phyloP scores from a whole-genome alignment of 2,329 filamentous ascomycete genomes.

The Arthrobotrys conoides region DNA sequence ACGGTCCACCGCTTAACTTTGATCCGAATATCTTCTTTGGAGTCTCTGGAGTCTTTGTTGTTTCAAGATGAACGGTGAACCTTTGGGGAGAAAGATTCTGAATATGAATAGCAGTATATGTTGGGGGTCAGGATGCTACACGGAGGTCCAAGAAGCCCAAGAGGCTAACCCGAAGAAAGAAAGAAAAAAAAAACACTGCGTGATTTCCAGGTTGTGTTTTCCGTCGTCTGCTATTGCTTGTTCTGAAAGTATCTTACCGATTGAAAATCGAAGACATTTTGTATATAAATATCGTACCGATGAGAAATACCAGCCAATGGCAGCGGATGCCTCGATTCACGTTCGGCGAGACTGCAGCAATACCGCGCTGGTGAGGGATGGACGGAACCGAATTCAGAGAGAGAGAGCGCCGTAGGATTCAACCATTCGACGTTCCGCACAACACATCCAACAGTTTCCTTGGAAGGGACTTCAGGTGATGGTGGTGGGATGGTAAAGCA shows the following conservation, averaged over 20 bases:
- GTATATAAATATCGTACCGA: constrained; percentile 22
- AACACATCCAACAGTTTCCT: constrained; percentile 33
- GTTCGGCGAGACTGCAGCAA: constrained; percentile 38
- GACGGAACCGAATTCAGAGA: constrained; percentile 6
- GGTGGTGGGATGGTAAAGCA: constrained; percentile 4
- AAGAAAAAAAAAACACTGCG: constrained; percentile 37
- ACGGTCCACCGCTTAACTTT: constrained; percentile 15
- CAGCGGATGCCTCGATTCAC: constrained; percentile 47
- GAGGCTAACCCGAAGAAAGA: constrained; percentile 22
- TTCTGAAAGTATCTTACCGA: constrained; percentile 26
- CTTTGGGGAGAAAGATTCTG: constrained; percentile 11
- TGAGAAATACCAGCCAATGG: constrained; percentile 38
- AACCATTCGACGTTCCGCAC: constrained; percentile 7
- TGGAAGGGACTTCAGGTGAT: neutral
- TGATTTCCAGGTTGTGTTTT: constrained; percentile 39
- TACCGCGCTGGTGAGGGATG: constrained; percentile 21
- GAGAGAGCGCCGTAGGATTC: constrained; percentile 49
- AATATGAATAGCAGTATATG: neutral
- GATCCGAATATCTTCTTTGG: constrained; percentile 29
- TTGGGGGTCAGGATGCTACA: constrained; percentile 40
- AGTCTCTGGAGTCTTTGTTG: constrained; percentile 39
- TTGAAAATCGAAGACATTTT: constrained; percentile 31
- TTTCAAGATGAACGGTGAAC: constrained; percentile 45
- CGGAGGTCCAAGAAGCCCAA: constrained; percentile 28
- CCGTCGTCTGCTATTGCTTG: constrained; percentile 39